Evolutionary conservation across 345 rosid species (phyloP), one percentile per base, ranked within the genome.

Genomic region (Pistacia atlantica): DNA sequence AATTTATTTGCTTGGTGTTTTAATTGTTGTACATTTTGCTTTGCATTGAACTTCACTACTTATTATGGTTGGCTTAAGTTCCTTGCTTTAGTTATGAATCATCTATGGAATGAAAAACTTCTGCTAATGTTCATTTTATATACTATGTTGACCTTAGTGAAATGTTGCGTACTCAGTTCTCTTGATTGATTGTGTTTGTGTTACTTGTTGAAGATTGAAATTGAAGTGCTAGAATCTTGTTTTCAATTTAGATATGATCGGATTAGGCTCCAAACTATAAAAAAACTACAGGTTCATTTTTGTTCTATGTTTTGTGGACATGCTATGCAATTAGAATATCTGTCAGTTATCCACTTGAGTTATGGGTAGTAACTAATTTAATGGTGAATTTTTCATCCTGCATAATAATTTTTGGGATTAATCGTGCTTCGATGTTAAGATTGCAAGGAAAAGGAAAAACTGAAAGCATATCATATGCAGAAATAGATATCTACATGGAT

Each of bases 161-260:
- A 38, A 38, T 6, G 42, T 57, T 49, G 22, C 42, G 18, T 35
- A 16, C 42, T 38, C 17, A 12, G 69, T 65, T 12, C 13, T 8
- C 22, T 65, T 18, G 51, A 65, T 67, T 68, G 72, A 49, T 49
- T 67, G 5, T 68, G 22, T 51, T 48, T 7, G 22, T 68, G 20
- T 68, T 48, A 5, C n/a, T 71, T 11, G 52, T 38, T 38, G 52
- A 68, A 68, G 57, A 71, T 59, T 57, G 65, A 38, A 38, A 38
- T 38, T 57, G 38, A 20, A 38, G 64, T 38, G 22, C 6, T 22
- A 42, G 65, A 57, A 57, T 57, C 22, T 57, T 35, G 38, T 18
- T 18, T 71, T 42, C 7, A 57, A 20, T 3, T 5, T 11, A 57
- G 35, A 7, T 71, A 14, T 8, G 58, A 4, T 69, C 8, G 52